phyloP scores from a whole-genome alignment of 148 eudicot species.

The Salicornia ramosissima region DNA sequence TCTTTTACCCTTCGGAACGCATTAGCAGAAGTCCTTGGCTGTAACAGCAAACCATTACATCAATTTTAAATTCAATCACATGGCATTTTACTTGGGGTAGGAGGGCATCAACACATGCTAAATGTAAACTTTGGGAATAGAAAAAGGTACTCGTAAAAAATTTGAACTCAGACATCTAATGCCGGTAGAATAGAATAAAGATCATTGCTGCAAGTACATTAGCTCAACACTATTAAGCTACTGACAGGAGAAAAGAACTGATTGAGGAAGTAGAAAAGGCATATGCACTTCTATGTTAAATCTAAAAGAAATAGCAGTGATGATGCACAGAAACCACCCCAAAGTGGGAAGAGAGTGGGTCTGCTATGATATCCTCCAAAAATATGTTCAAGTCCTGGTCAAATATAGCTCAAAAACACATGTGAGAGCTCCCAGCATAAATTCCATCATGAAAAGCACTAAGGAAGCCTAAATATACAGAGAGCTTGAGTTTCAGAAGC shows the following conservation, averaged over 20 bases:
- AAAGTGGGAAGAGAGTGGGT: background rate
- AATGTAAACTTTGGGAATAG: no score
- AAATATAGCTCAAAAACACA: background rate
- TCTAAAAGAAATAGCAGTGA: background rate
- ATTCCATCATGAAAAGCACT: no score
- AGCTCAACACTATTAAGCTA: no score
- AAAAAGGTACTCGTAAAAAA: no score
- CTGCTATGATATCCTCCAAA: background rate
- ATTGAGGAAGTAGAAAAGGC: no score
- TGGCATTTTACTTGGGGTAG: no score
- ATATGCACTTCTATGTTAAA: no score
- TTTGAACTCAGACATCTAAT: background rate
- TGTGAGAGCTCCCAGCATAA: background rate
- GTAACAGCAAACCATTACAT: constrained; percentile 22
- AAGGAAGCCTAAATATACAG: no score
- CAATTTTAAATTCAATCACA: background rate
- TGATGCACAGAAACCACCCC: background rate
- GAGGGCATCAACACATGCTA: background rate
- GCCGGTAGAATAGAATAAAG: background rate
- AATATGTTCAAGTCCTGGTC: background rate
- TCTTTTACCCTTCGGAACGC: constrained; percentile 88
- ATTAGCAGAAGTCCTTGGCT: constrained; percentile 61
- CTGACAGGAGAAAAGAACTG: no score
- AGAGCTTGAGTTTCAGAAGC: background rate
- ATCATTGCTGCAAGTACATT: no score